phyloP scores from a whole-genome alignment of 2,329 filamentous ascomycete genomes.

The Verticillium tricorpus region DNA sequence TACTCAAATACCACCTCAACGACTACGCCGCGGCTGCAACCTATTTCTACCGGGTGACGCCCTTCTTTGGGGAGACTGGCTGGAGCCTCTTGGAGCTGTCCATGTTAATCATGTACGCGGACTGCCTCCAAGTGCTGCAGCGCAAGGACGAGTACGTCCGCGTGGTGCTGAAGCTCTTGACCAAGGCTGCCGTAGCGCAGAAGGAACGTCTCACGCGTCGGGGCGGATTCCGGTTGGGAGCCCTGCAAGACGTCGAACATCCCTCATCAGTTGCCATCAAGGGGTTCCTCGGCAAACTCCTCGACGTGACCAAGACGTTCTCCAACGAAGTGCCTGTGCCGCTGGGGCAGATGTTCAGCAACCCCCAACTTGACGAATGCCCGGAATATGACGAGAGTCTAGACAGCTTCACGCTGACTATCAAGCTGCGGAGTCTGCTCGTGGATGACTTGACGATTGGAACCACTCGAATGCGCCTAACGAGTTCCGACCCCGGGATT shows the following conservation, averaged over 20 bases:
- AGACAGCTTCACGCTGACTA: constrained; percentile 69
- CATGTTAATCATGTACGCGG: constrained; percentile 80
- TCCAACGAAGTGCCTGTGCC: constrained; percentile 60
- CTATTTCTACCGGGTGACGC: constrained; percentile 74
- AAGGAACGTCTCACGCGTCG: constrained; percentile 41
- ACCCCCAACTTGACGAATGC: constrained; percentile 62
- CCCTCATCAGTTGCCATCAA: constrained; percentile 33
- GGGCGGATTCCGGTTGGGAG: constrained; percentile 10
- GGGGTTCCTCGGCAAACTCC: constrained; percentile 43
- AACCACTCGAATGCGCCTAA: constrained; percentile 58
- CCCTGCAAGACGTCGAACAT: constrained; percentile 18
- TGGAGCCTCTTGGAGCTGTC: constrained; percentile 79
- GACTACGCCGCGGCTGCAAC: constrained; percentile 71
- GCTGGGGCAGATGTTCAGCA: constrained; percentile 68
- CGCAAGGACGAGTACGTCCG: constrained; percentile 75
- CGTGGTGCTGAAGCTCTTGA: constrained; percentile 68
- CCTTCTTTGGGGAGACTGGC: constrained; percentile 70
- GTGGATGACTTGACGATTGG: constrained; percentile 66
- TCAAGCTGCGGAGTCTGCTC: constrained; percentile 69
- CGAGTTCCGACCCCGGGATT: constrained; percentile 47
- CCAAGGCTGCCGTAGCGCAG: constrained; percentile 57
- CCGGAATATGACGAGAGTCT: constrained; percentile 65
- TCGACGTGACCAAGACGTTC: constrained; percentile 38
- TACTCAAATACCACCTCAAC: constrained; percentile 71
- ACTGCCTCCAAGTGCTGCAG: constrained; percentile 73